Conservation (phyloP, 306 rosid genomes). For the Hylodesmum podocarpum region DNA sequence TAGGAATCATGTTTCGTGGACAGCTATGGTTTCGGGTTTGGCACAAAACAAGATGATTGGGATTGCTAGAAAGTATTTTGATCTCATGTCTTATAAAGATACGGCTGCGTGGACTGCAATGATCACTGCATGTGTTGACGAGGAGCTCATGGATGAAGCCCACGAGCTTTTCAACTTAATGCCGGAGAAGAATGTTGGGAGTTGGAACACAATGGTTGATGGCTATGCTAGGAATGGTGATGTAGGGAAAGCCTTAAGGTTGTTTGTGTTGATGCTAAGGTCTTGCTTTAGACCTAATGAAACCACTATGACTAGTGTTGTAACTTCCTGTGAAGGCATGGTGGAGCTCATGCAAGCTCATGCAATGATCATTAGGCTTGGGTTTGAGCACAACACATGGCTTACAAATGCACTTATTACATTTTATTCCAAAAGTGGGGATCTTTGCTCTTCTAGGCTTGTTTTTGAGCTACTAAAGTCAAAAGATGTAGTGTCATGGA, state of each 20-base stretch:
- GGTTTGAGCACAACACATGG: constrained; percentile 42
- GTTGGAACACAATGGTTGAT: constrained; percentile 45
- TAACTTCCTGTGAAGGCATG: constrained; percentile 44
- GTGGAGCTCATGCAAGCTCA: constrained; percentile 48
- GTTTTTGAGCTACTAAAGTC: constrained; percentile 41
- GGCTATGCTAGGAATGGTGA: constrained; percentile 40
- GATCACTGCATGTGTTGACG: constrained; percentile 41
- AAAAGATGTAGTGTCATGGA: constrained; percentile 51
- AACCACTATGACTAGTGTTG: constrained; percentile 34
- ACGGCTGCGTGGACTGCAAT: constrained; percentile 48
- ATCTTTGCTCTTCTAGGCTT: constrained; percentile 38
- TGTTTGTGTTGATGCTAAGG: constrained; percentile 41
- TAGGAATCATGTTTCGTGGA: constrained; percentile 47
- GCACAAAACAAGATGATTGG: constrained; percentile 40
- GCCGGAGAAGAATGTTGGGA: constrained; percentile 41
- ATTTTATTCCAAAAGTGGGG: constrained; percentile 51
- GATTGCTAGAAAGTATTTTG: constrained; percentile 46
- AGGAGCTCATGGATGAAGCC: constrained; percentile 44
- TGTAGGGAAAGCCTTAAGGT: constrained; percentile 35
- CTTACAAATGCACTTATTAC: constrained; percentile 44
- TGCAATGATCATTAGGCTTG: constrained; percentile 35
- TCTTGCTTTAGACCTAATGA: constrained; percentile 42
- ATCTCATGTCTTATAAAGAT: constrained; percentile 48
- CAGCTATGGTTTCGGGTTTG: constrained; percentile 50
- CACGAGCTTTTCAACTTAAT: constrained; percentile 40